Evolutionary conservation across 768 basidiomycete species (phyloP), one percentile per base, ranked within the genome.

Genomic region (Tricholoma flavovirens): DNA sequence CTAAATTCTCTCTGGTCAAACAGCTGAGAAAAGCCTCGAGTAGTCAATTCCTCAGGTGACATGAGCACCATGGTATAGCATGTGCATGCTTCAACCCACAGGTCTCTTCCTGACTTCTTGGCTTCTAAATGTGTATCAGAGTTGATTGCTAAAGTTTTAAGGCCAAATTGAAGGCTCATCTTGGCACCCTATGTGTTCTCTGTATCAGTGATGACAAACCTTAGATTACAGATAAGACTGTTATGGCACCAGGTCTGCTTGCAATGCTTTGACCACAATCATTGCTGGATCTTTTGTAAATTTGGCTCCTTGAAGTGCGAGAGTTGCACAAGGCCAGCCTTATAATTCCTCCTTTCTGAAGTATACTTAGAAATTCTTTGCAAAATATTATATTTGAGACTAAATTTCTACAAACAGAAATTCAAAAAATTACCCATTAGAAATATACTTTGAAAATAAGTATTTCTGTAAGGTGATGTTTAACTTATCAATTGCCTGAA

Each of bases 21-120:
- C 14, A 69, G 57, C 14, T 53, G 29, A 5, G 24, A 36, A 48
- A 70, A 67, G 5, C 57, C 56, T n/a, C 59, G 42, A 24, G 61
- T 61, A 8, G 48, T 57, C 10, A 69, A 56, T 49, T 67, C 58
- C 54, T 70, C 69, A 0, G 67, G 67, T 15, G 62, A 60, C 3
- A 65, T 33, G 15, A 68, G 48, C 11, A 69, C 49, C 22, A 69
- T 59, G 10, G 56, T 49, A 30, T 57, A 26, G 5, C 40, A 36
- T 19, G 59, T 56, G 17, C 42, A 8, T n/a, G 65, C 64, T 22
- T 56, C 38, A 5, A 38, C 43, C 63, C 63, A 65, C 15, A 64
- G 56, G 40, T 66, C 48, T 15, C 51, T 48, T 53, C 22, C 55
- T 56, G 14, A 17, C 14, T 38, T 33, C 12, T 40, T 21, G 17